Evolutionary conservation across 2,329 filamentous ascomycete genomes (phyloP), one percentile per base, ranked within the genome.

Genomic region (Passalora sequoiae): DNA sequence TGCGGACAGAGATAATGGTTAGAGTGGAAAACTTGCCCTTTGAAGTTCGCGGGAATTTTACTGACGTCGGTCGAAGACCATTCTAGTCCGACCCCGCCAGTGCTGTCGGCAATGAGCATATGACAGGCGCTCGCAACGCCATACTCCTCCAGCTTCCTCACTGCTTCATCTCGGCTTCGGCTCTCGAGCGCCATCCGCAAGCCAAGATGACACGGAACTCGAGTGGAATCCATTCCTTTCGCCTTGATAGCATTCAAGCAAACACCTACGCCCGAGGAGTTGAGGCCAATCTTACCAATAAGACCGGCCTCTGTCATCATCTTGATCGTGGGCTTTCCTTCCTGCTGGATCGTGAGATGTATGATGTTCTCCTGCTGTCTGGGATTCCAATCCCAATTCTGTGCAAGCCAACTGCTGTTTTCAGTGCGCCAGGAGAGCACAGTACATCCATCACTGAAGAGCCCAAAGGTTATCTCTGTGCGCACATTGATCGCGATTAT

Each of bases 231-330:
- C 36, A 81, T 71, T 1, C 78, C 77, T 2, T 70, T 68, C 3
- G 76, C 76, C 28, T 71, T 69, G 47, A 84, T 79, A 0, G 80
- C 81, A 47, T 84, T 84, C 6, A 83, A 65, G 31, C 74, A 75
- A 0, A 74, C 73, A 0, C 78, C 80, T 0, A 84, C 76, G 0
- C 79, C 77, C 0, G 60, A 56, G 12, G 64, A 66, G 55, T 84
- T 84, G 51, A 83, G 67, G 0, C 81, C 81, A 16, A 84, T 82
- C 60, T 84, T 84, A 10, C 78, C 80, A 24, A 84, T 72, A 16
- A 81, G 71, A 10, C 78, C 78, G 0, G 72, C 76, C 55, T 81
- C 78, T 0, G 77, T 81, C 16, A 81, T 66, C 66, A 77, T 78
- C 12, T 71, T 60, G 44, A 80, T 71, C 1, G 64, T 64, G 0